These are phyloP conservation scores for Rhododendron henanense DNA, from an alignment of 148 eudicot species.

Conservation along the genomic window DNA sequence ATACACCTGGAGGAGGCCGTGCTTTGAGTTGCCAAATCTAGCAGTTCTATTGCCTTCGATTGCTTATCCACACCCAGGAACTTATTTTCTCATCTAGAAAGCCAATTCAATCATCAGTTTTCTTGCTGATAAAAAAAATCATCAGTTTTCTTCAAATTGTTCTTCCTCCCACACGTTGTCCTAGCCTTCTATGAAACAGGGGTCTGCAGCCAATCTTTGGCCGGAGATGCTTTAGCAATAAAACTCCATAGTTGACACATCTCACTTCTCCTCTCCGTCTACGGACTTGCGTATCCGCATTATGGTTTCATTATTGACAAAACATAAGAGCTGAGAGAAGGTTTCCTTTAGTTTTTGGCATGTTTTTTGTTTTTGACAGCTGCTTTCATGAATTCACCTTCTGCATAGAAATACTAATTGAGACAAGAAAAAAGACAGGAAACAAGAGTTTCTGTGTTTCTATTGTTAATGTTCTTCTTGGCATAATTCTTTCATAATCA, in stretches of 20 bases:
- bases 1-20: neutral
- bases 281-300: neutral
- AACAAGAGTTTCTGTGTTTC: neutral
- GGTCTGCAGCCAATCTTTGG: constrained; percentile 17
- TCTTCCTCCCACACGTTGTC: constrained; percentile 13
- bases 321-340: neutral
- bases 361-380: neutral
- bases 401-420: neutral
- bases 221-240: neutral
- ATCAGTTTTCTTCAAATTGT: constrained; percentile 6
- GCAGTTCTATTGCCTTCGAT: constrained; percentile 10
- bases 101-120: constrained; percentile 2
- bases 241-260: constrained; percentile 8
- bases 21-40: constrained; percentile 20
- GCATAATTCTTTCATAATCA: neutral
- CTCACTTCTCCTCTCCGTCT: neutral
- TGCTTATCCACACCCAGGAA: constrained; percentile 7
- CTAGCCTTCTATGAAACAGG: constrained; percentile 16
- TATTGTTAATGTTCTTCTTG: neutral
- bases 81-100: constrained; percentile 10
- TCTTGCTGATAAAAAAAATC: neutral
- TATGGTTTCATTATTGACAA: neutral
- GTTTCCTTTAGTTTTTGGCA: neutral
- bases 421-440: neutral
- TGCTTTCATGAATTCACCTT: neutral